Evolutionary conservation across 768 basidiomycete genomes (phyloP).

Genomic region (Boletales sp.): DNA sequence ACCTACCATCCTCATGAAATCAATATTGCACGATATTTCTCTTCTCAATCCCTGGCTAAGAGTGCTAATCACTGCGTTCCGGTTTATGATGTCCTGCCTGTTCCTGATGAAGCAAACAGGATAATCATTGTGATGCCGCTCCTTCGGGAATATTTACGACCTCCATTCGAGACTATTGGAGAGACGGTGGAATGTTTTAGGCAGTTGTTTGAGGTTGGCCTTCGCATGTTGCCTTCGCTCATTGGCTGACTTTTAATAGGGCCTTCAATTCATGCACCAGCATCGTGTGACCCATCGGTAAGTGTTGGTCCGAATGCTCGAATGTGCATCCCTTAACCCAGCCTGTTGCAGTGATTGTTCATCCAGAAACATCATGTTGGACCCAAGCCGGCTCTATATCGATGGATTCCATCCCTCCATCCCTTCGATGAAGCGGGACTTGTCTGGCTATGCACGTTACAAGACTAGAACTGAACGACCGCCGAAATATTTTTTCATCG

Average conservation of each 20-base stretch:
- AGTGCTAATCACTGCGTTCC: slow-evolving; percentile 35
- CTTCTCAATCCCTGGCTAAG: background rate
- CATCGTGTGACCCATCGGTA: no score
- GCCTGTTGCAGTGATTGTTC: slow-evolving; percentile 22
- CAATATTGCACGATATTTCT: slow-evolving; percentile 26
- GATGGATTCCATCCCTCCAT: slow-evolving; percentile 27
- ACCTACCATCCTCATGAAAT: slow-evolving; percentile 25
- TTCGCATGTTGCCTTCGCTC: no score
- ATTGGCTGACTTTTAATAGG: no score
- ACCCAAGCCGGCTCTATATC: slow-evolving; percentile 21
- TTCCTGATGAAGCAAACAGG: no score
- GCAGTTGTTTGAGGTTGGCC: no score
- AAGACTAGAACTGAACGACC: slow-evolving; percentile 17
- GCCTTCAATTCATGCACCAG: no score
- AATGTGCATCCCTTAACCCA: no score
- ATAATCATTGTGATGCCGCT: no score
- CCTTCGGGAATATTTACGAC: no score
- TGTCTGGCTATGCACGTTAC: slow-evolving; percentile 16
- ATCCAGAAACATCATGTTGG: slow-evolving; percentile 34
- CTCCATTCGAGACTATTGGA: no score
- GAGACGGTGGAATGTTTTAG: no score
- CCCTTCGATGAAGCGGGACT: slow-evolving; percentile 15
- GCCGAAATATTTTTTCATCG: slow-evolving; percentile 12
- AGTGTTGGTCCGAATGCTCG: no score
- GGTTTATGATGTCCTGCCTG: background rate